Conservation (phyloP, 2,329 filamentous ascomycete species). For the Trichoderma simmonsii region DNA sequence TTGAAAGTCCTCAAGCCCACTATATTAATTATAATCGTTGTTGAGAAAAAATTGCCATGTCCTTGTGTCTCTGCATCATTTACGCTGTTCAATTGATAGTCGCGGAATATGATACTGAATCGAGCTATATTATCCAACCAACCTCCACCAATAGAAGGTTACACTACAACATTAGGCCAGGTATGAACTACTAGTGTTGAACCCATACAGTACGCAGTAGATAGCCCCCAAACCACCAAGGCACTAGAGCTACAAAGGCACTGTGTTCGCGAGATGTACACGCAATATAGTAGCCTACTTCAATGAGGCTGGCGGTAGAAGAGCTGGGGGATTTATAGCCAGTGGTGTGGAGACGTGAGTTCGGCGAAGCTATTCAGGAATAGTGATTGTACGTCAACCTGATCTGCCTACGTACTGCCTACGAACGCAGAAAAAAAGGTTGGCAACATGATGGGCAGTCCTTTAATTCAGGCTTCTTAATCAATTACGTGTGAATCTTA, state of each 20-base stretch:
- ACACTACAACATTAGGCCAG: not conserved
- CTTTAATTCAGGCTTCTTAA: not conserved
- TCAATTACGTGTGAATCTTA: not conserved
- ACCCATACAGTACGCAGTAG: not conserved
- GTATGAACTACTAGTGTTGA: not conserved
- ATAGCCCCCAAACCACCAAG: not conserved
- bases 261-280: not conserved
- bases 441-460: not conserved
- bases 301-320: not conserved
- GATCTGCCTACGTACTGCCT: not conserved
- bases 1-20: not conserved
- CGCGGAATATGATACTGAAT: not conserved
- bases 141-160: not conserved
- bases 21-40: not conserved
- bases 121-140: not conserved
- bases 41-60: not conserved
- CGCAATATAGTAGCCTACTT: not conserved
- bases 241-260: not conserved
- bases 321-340: not conserved
- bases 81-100: not conserved
- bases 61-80: not conserved
- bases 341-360: not conserved
- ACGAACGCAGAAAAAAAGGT: no score
- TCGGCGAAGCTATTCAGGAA: conserved; percentile 2
- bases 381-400: not conserved